Base-by-base conservation (phyloP, 305 asterid species). In the Ilex paraguariensis region DNA sequence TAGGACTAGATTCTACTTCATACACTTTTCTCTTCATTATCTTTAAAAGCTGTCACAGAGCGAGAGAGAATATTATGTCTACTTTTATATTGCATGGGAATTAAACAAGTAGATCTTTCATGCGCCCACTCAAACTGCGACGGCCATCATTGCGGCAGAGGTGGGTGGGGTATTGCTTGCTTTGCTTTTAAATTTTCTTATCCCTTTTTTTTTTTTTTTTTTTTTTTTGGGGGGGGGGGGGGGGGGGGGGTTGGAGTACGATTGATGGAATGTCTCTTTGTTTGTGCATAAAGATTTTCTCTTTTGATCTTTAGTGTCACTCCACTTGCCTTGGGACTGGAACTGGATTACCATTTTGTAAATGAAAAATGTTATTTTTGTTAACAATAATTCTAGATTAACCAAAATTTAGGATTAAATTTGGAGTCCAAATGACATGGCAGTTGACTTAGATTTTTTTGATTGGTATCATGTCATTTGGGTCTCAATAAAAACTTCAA, bases 71-170 rank as follows among this genome's bases (percentile, higher is more conserved):
- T 9, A 8, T 1, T 8, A n/a, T 21, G 46, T 44, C n/a, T 32
- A 39, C 11, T 49, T 66, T 31, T 66, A 54, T 64, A 73, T 59
- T 79, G 82, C 82, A 79, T 76, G 79, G 67, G 65, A 76, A 76
- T 60, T 52, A 33, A 36, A n/a, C 13, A 51, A 13, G 11, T 33
- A 33, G 70, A 70, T 66, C 60, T 59, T 69, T 39, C 65, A 56
- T 63, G 58, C 45, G 39, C 60, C 55, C 64, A 66, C 33, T 62
- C 31, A 59, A 6, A 46, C 72, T 45, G 55, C 59, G 57, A 70
- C 63, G 60, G 68, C 52, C 66, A 74, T 76, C 66, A 77, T 76
- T 80, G 64, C 69, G 44, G 64, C 40, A 62, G 63, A 63, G 73
- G 74, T 76, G 72, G 78, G 59, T 31, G 59, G 71, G 67, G 70